Evolutionary conservation across 768 basidiomycete species (phyloP), one percentile per base, ranked within the genome.

Genomic region (Agrocybe praecox): DNA sequence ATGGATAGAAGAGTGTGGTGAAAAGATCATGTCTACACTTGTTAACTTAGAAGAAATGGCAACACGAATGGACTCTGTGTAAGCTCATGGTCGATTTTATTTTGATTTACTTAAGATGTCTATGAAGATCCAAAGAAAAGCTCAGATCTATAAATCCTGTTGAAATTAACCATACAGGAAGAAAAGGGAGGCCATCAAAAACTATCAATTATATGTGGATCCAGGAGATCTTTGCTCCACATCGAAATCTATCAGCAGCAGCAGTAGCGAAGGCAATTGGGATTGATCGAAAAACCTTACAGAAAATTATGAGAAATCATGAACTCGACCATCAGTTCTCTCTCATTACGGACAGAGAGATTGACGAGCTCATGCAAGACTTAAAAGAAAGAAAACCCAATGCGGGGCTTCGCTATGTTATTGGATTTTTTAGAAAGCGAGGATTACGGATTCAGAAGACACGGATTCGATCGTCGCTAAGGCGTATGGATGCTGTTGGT

Each of bases 141-240:
- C 33, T 34, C 15, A 34, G 7, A 15, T 15, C 33, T 15, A 34
- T 34, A 34, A 34, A 34, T 34, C 33, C 33, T 7, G 33, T 34
- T 34, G 15, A 7, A 8, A 34, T 15, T 8, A 34, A 8, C 15
- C 33, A 34, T 15, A 34, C 33, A 15, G 45, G 22, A 46, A 14
- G 51, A 26, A 49, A 15, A 9, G 59, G 59, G 22, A 22, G 54
- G n/a, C 59, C 59, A 0, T 50, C 14, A 9, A 60, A 60, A n/a
- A 21, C 6, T 6, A 36, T 60, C 43, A 49, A 60, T 48, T 23
- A 24, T 8, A 40, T 42, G 2, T 12, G 56, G 24, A 47, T 60
- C 6, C 36, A 43, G 34, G 49, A 56, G 5, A 49, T 55, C 18
- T 33, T 56, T 26, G 24, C 18, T 4, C 44, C 49, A 15, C 42